A percentile compares a stretch with the other conserved stretches of the same genome.
These are phyloP conservation scores for Datisca glomerata DNA, from an alignment of 306 rosid species.

Conservation along the genomic window DNA sequence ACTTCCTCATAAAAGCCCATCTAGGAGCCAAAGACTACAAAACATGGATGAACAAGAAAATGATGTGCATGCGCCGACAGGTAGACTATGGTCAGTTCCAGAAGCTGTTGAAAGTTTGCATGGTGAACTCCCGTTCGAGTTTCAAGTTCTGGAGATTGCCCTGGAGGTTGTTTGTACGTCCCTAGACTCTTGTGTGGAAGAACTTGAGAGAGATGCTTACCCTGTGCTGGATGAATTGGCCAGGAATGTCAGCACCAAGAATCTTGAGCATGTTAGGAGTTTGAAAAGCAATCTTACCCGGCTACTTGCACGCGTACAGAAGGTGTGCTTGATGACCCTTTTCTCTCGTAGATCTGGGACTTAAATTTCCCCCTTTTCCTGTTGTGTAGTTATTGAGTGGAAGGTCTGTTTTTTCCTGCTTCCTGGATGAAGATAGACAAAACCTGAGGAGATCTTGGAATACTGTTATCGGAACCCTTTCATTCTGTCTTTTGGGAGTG, in stretches of 20 bases:
- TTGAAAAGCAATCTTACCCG: constrained; percentile 94
- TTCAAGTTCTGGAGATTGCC: constrained; percentile 94
- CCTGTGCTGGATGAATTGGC: constrained; percentile 93
- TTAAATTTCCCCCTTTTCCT: not conserved
- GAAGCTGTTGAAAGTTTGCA: constrained; percentile 60
- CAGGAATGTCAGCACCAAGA: constrained; percentile 91
- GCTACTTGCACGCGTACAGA: constrained; percentile 85
- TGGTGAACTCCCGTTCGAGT: constrained; percentile 83
- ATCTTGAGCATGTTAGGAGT: constrained; percentile 91
- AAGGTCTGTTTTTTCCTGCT: no score
- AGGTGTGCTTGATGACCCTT: constrained; percentile 33
- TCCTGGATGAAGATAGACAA: no score
- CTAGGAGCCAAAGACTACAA: constrained; percentile 17
- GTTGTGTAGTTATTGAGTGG: no score
- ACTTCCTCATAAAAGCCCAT: constrained; percentile 30
- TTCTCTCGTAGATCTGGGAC: not conserved
- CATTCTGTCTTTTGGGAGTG: no score
- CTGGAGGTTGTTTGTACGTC: constrained; percentile 78
- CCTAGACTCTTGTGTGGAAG: constrained; percentile 71
- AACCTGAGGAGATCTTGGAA: no score
- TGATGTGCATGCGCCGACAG: constrained; percentile 31
- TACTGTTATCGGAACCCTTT: no score
- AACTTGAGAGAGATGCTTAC: constrained; percentile 85
- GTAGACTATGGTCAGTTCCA: constrained; percentile 43
- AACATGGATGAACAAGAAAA: constrained; percentile 42